Evolutionary conservation across 2,329 filamentous ascomycete species (phyloP), one percentile per base, ranked within the genome.

Genomic region (Erysiphe neolycopersici): DNA sequence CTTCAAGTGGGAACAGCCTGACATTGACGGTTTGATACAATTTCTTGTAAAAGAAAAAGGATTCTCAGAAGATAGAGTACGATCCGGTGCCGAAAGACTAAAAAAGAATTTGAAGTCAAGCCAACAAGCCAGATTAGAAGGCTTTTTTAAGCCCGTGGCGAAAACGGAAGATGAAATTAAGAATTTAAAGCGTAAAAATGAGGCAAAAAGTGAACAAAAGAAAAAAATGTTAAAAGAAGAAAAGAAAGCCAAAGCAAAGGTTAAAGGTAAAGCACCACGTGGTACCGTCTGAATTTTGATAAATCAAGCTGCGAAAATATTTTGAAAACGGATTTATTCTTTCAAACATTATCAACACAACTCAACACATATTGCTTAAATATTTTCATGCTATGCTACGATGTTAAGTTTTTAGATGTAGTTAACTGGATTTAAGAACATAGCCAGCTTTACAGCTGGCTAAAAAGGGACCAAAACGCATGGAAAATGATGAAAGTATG

Each of bases 1-100:
- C 58, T 93, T 95, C 67, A 94, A 93, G 61, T 98, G 91, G 89
- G 84, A 94, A 38, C 77, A 76, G 47, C 89, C 89, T 3, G 85
- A 98, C 54, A 67, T 89, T 1, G 84, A 94, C 2, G 87, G 83
- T 0, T 70, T 98, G 0, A 72, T 98, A 49, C 71, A 89, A 53
- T 98, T 82, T 60, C 65, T 98, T 2, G 89, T 93, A 3, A 73
- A 73, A 5, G 89, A 95, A 56, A 98, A 98, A 63, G 89, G 85
- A 0, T 98, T 98, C 67, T 92, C 76, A 29, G 91, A 98, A 58
- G 89, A 98, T 56, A 71, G 89, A 16, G 89, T 98, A 9, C 73
- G 85, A 33, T 73, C 69, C 38, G 87, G 70, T 26, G 85, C 80
- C 0, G 69, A 74, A 2, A 73, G 82, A 45, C 63, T 98, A 46